Evolutionary conservation across 805 yeast genomes (phyloP).

Genomic region (Geotrichum ghanense): DNA sequence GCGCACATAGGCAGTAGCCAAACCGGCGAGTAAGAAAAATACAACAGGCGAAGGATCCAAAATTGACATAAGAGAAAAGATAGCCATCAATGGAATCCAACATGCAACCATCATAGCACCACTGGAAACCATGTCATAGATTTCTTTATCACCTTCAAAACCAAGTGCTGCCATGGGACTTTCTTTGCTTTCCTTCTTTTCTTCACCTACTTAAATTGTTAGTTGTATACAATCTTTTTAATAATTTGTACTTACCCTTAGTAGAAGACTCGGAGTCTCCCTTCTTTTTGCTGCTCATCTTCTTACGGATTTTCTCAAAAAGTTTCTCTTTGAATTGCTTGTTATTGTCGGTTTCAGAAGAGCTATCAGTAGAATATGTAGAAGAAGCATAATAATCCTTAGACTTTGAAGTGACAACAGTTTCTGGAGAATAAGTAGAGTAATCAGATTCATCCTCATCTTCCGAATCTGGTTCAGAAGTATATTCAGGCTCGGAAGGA

Average conservation of each 20-base stretch:
- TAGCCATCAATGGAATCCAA: background rate
- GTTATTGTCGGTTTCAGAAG: slow-evolving; percentile 1
- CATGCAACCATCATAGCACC: slow-evolving; percentile 1
- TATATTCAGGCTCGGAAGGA: slow-evolving; percentile 3
- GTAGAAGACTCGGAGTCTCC: background rate
- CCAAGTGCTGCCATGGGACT: background rate
- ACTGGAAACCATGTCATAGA: background rate
- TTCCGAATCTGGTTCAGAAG: slow-evolving; percentile 2
- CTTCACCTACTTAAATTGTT: background rate
- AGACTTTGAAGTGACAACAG: no score
- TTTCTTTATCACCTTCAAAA: background rate
- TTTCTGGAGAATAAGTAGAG: no score
- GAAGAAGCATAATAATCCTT: no score
- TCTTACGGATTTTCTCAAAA: background rate
- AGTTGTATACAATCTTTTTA: no score
- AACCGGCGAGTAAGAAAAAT: background rate
- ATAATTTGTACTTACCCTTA: no score
- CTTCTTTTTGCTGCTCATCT: slow-evolving; percentile 1
- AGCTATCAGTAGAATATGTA: background rate
- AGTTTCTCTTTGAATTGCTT: background rate
- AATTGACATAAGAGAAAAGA: background rate
- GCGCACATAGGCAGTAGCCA: background rate
- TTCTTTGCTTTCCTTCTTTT: background rate
- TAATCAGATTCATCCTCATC: background rate
- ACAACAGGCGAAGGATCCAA: background rate